Conservation (phyloP, 768 basidiomycete genomes). For the Russula sp. region DNA sequence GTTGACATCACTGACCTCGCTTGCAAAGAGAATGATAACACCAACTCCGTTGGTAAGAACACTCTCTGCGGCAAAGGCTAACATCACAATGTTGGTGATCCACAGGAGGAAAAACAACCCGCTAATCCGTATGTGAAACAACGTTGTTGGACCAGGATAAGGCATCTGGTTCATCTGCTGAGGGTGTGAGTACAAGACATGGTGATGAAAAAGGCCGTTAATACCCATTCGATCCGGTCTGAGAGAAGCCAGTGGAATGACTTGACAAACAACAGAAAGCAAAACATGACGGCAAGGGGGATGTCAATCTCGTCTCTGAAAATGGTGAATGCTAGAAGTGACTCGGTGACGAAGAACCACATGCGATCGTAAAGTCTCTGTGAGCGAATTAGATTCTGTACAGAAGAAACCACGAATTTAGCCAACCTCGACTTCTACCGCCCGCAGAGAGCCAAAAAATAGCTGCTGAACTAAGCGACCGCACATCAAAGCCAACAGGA, state of each 20-base stretch:
- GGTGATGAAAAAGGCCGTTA: conserved; percentile 22
- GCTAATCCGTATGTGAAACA: conserved; percentile 84
- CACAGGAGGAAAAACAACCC: conserved; percentile 69
- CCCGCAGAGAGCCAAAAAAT: conserved; percentile 85
- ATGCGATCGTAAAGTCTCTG: conserved; percentile 92
- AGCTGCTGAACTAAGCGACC: conserved; percentile 76
- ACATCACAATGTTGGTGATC: conserved; percentile 67
- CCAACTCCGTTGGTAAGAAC: conserved; percentile 74
- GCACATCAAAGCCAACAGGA: conserved; percentile 66
- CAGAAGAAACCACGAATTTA: not conserved
- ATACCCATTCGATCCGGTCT: conserved; percentile 94
- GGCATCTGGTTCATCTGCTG: conserved; percentile 93
- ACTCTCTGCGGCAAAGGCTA: conserved; percentile 72
- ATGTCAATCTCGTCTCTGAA: conserved; percentile 94
- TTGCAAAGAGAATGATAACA: conserved; percentile 91
- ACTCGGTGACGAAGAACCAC: conserved; percentile 98
- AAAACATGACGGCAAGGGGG: conserved; percentile 91
- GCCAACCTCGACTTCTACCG: conserved; percentile 86
- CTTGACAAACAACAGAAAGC: conserved; percentile 89
- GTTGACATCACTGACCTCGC: conserved; percentile 56
- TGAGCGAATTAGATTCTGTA: not conserved
- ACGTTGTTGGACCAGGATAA: conserved; percentile 69
- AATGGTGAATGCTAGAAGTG: conserved; percentile 91
- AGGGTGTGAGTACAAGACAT: conserved; percentile 4
- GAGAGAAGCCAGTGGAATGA: conserved; percentile 97